phyloP scores from a whole-genome alignment of 2,329 filamentous ascomycete genomes.

The Lomentospora prolificans region DNA sequence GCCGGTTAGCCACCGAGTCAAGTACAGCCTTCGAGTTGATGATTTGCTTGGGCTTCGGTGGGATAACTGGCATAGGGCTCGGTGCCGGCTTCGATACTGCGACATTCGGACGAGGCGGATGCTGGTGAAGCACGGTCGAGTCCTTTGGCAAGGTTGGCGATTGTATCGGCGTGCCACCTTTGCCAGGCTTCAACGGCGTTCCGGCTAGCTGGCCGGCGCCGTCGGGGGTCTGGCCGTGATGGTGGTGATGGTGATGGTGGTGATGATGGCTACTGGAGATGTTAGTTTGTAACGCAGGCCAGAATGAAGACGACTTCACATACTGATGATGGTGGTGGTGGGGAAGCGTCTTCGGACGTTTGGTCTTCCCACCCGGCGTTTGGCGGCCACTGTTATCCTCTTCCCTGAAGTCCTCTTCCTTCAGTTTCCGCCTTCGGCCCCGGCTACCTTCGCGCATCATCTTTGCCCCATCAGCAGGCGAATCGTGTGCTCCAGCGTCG shows the following conservation, averaged over 20 bases:
- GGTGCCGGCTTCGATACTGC: slow-evolving; percentile 17
- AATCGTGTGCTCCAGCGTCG: slow-evolving; percentile 34
- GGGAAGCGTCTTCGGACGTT: slow-evolving; percentile 57
- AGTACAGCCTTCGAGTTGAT: slow-evolving; percentile 63
- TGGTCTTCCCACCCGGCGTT: slow-evolving; percentile 47
- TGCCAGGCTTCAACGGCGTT: slow-evolving; percentile 39
- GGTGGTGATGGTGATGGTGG: slow-evolving; percentile 49
- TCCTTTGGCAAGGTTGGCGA: slow-evolving; percentile 25
- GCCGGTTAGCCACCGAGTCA: slow-evolving; percentile 58
- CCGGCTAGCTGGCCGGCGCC: slow-evolving; percentile 31
- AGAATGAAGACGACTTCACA: background rate
- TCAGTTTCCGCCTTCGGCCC: slow-evolving; percentile 40
- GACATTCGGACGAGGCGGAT: slow-evolving; percentile 33
- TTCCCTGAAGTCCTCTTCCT: slow-evolving; percentile 61
- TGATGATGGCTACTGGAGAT: slow-evolving; percentile 29
- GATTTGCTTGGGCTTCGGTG: slow-evolving; percentile 54
- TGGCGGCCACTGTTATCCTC: slow-evolving; percentile 56
- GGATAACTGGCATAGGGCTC: slow-evolving; percentile 31
- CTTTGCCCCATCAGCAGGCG: slow-evolving; percentile 27
- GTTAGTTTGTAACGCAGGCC: slow-evolving; percentile 9
- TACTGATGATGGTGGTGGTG: slow-evolving; percentile 60
- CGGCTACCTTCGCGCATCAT: slow-evolving; percentile 22
- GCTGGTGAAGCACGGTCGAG: slow-evolving; percentile 30
- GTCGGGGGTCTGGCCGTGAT: slow-evolving; percentile 45
- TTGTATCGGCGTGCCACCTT: slow-evolving; percentile 33